Conservation (phyloP, 345 rosid genomes). For the Durio zibethinus region DNA sequence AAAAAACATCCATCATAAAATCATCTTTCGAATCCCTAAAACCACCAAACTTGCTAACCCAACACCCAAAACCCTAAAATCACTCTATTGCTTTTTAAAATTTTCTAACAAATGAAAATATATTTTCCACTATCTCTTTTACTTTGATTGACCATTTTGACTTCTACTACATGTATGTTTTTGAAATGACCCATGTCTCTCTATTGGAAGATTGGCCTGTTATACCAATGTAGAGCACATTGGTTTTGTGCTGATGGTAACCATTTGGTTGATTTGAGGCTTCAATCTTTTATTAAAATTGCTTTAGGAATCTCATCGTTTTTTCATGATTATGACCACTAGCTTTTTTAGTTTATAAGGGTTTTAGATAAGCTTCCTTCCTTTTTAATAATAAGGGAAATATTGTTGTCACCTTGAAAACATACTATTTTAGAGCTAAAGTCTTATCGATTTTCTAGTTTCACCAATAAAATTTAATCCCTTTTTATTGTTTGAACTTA, state of each 20-base stretch:
- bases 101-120: neutral
- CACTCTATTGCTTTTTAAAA: neutral
- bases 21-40: too few species aligned
- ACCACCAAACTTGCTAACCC: too few species aligned
- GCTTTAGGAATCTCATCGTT: neutral
- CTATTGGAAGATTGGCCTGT: conserved; percentile 81
- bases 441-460: neutral
- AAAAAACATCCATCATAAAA: too few species aligned
- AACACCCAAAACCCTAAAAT: too few species aligned
- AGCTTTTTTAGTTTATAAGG: neutral
- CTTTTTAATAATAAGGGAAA: neutral
- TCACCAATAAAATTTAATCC: neutral
- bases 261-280: neutral
- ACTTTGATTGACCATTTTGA: neutral
- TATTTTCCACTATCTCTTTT: neutral
- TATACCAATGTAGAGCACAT: conserved; percentile 67
- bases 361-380: neutral
- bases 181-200: conserved; percentile 68
- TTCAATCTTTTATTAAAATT: neutral
- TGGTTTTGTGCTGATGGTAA: conserved; percentile 69
- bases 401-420: neutral
- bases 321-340: neutral
- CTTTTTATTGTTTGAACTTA: neutral
- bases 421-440: neutral
- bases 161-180: conserved; percentile 51